phyloP scores from a whole-genome alignment of 768 basidiomycete genomes.

The Plicaturopsis crispa region DNA sequence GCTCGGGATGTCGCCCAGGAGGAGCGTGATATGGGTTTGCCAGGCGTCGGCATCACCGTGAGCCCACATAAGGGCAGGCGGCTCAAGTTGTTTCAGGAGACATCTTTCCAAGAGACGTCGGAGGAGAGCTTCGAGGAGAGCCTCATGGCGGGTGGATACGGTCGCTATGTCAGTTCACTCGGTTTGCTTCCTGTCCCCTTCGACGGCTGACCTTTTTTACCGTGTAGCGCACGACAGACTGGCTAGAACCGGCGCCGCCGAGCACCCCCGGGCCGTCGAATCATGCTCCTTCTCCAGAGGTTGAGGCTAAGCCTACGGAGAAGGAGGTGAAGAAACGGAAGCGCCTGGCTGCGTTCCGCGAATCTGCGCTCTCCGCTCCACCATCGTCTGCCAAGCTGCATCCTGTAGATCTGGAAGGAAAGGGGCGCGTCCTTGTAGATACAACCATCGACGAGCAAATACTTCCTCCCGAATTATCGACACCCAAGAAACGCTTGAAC shows the following conservation, averaged over 20 bases:
- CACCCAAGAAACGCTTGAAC: conserved; percentile 42
- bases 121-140: conserved; percentile 84
- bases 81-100: conserved; percentile 70
- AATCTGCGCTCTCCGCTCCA: conserved; percentile 22
- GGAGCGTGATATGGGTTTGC: conserved; percentile 16
- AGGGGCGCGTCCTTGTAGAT: conserved; percentile 66
- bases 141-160: conserved; percentile 76
- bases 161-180: conserved; percentile 53
- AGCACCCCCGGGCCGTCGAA: conserved; percentile 33
- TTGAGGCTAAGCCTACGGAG: conserved; percentile 34
- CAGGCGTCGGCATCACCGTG: conserved; percentile 53
- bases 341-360: conserved; percentile 62
- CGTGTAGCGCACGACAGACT: conserved; percentile 51
- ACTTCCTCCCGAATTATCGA: conserved; percentile 12
- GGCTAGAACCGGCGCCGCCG: conserved; percentile 33
- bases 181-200: conserved; percentile 2
- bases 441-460: conserved; percentile 32
- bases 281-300: conserved; percentile 8
- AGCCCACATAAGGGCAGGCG: conserved; percentile 69
- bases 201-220: conserved; percentile 2
- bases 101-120: conserved; percentile 80
- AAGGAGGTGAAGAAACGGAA: conserved; percentile 61
- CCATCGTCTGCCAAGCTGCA: conserved; percentile 38
- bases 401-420: conserved; percentile 59
- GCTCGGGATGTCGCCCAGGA: conserved; percentile 26